Evolutionary conservation across 2,329 filamentous ascomycete genomes (phyloP), one percentile per base, ranked within the genome.

Genomic region (Kalmusia sp.): DNA sequence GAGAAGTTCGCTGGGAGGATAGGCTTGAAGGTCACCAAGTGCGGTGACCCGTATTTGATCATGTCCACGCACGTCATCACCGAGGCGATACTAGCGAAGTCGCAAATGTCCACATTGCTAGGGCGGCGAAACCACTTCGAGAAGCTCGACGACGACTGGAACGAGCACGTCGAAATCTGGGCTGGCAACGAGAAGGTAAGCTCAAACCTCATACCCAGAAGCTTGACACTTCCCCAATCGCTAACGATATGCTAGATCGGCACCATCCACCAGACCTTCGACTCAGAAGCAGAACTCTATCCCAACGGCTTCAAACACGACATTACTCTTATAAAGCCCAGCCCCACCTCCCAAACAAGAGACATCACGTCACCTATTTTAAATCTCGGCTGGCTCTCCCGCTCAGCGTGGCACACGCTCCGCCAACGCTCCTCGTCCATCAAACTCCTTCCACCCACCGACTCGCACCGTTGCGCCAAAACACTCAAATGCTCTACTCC

Each of bases 61-160:
- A 64, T 65, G 57, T 63, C 63, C 1, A 55, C 61, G 6, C 63
- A 65, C 25, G 52, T 64, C 9, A 63, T 65, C 28, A 60, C 59
- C 5, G 59, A 64, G 35, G 61, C 63, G 9, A 63, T 65, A 9
- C 15, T 60, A 6, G 51, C 53, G 19, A 62, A 55, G n/a, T 56
- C 55, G 4, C 48, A 55, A 11, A 47, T 51, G 5, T 25, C 37
- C 7, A 21, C 46, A 2, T 19, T 63, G 15, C 58, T 61, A 41
- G 34, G 56, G 4, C 11, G 52, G 11, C 39, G 48, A 17, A 33
- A 40, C 34, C 49, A 17, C 2, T 55, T 56, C 14, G 49, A 59
- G 22, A 52, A 54, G 15, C 41, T 59, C 1, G 46, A 58, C 2
- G 50, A 50, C 5, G 58, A 63, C 25, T 65, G 61, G 63, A 64